Percentiles rank a stretch among this genome's conserved stretches.
Evolutionary conservation across 2,329 filamentous ascomycete genomes (phyloP).

Genomic region (Emergomyces africanus): DNA sequence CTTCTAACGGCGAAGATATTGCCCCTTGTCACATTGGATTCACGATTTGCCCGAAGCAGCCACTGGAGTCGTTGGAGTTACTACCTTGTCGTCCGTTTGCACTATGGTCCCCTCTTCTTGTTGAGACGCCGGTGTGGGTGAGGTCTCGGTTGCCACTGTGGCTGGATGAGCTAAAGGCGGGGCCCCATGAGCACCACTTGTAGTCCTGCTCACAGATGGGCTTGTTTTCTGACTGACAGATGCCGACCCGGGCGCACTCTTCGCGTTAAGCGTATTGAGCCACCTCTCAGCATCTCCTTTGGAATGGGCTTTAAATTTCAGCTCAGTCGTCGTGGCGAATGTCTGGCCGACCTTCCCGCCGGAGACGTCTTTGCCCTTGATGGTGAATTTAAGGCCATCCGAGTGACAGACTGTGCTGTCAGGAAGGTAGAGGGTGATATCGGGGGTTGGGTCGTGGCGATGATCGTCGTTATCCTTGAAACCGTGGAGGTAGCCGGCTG

Average conservation of each 20-base stretch:
- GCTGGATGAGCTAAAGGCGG: background rate
- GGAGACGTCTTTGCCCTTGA: slow-evolving; percentile 88
- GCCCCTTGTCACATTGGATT: background rate
- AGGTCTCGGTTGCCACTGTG: background rate
- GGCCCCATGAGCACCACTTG: background rate
- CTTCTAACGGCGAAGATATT: background rate
- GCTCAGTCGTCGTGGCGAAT: slow-evolving; percentile 65
- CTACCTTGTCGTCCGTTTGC: background rate
- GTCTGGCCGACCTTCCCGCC: slow-evolving; percentile 66
- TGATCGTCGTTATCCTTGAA: slow-evolving; percentile 84
- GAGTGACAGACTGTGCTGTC: slow-evolving; percentile 67
- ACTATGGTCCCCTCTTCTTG: background rate
- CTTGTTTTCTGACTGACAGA: background rate
- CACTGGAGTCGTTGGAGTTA: background rate
- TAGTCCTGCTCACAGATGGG: slow-evolving; percentile 1
- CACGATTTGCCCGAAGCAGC: background rate
- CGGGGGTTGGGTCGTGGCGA: slow-evolving; percentile 49
- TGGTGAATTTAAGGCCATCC: slow-evolving; percentile 72
- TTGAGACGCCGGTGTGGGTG: background rate
- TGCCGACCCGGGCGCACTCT: background rate
- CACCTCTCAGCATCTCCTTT: slow-evolving; percentile 70
- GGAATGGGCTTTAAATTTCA: slow-evolving; percentile 78
- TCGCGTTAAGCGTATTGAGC: slow-evolving; percentile 22
- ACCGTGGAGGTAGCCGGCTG: slow-evolving; percentile 80
- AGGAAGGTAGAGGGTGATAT: slow-evolving; percentile 82